Evolutionary conservation across 495 filamentous ascomycete genomes (phyloP), one percentile per base, ranked within the genome.

Genomic region (Tuber calosporum): DNA sequence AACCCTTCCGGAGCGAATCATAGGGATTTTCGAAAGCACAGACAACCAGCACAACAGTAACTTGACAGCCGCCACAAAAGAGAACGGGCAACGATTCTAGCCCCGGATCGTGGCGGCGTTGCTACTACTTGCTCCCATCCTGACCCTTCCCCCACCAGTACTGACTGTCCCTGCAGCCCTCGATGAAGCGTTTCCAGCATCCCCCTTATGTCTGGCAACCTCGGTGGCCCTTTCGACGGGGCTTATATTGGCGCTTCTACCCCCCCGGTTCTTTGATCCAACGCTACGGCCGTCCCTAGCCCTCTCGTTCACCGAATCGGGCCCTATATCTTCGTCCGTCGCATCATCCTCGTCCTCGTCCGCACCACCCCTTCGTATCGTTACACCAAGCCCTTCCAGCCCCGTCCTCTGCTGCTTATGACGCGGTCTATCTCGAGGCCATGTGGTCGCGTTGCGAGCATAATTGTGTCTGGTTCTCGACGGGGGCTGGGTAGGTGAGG

Each of bases 381-480:
- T 75, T 36, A 77, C 74, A 15, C 76, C 76, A 37, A 78, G 58
- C 39, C 75, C 75, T 38, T 77, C 79, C 48, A 80, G 67, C 37
- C 78, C 74, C n/a, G 78, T 77, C 39, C 79, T 76, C 34, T 78
- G 71, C 43, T 80, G 79, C 41, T 80, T 80, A 41, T 78, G 73
- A 22, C 77, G 78, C 40, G 73, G 74, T 69, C 77, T 77, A 70
- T 79, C 78, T 30, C 79, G 78, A 71, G 79, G 79, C 79, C 79
- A 80, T 37, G 79, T 80, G 66, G 79, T 80, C 58, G 79, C 79
- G 62, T 80, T 80, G 48, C 79, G 78, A 43, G 77, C 73, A 62
- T 80, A 80, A 43, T 74, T 80, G 39, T 80, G 66, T 38, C 72
- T 80, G 45, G 53, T 39, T 62, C 74, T 71, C 45, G 72, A 66